Percentiles rank a stretch among this genome's conserved stretches.
Conservation (phyloP, 805 yeast genomes). For the Priceomyces carsonii region DNA sequence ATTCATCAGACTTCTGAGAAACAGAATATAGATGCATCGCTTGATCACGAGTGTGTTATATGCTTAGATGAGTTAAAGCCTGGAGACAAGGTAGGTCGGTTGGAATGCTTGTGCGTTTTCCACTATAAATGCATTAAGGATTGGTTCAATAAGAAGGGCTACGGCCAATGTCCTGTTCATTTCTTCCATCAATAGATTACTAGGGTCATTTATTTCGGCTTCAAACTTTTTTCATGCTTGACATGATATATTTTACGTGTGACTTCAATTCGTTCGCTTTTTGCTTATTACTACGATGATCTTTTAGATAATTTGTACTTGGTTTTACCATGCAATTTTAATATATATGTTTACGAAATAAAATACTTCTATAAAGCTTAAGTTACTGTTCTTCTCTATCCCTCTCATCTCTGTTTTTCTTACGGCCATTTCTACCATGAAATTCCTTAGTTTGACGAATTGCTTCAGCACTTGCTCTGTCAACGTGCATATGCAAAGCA, state of each 20-base stretch:
- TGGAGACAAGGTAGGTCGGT: slow-evolving; percentile 86
- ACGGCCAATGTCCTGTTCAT: slow-evolving; percentile 86
- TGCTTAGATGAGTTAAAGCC: slow-evolving; percentile 87
- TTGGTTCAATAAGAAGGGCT: slow-evolving; percentile 88
- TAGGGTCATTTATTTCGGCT: neutral
- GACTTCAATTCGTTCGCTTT: slow-evolving; percentile 2
- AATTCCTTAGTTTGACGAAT: slow-evolving; percentile 73
- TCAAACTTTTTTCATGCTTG: slow-evolving; percentile 1
- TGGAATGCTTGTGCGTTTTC: slow-evolving; percentile 93
- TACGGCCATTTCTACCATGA: slow-evolving; percentile 39
- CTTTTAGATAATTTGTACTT: neutral
- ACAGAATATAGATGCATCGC: slow-evolving; percentile 23
- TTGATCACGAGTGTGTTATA: slow-evolving; percentile 82
- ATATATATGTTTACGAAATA: slow-evolving; percentile 2
- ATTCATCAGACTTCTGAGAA: slow-evolving; percentile 14
- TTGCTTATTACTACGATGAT: neutral
- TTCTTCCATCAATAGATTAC: slow-evolving; percentile 29
- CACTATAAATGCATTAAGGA: slow-evolving; percentile 88
- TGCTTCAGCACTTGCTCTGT: slow-evolving; percentile 88
- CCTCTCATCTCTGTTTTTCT: slow-evolving; percentile 34
- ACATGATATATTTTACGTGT: neutral
- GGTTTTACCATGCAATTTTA: neutral
- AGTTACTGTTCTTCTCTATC: slow-evolving; percentile 33
- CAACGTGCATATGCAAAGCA: slow-evolving; percentile 82
- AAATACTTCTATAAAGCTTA: neutral